Conservation (phyloP, 2,329 filamentous ascomycete species). For the Cercospora beticola region DNA sequence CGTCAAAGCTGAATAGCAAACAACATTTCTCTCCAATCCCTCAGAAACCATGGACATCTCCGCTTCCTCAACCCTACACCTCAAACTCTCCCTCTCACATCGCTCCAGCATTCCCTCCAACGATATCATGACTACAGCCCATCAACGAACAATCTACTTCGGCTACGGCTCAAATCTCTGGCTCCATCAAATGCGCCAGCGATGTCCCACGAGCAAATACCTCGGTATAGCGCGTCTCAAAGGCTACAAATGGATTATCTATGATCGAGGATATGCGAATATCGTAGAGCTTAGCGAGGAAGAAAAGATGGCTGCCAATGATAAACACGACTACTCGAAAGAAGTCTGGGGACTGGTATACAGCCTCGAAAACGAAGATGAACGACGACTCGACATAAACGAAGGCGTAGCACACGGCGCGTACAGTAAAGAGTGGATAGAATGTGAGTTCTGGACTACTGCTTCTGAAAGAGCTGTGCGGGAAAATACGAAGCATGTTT, state of each 20-base stretch:
- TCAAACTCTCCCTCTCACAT: constrained; percentile 2
- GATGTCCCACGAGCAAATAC: constrained; percentile 58
- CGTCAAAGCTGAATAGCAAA: not conserved
- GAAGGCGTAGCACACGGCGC: constrained; percentile 61
- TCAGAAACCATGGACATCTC: constrained; percentile 6
- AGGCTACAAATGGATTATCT: constrained; percentile 66
- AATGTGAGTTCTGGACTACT: constrained; percentile 47
- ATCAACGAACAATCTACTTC: constrained; percentile 48
- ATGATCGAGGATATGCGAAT: constrained; percentile 66
- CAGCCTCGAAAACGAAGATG: constrained; percentile 51
- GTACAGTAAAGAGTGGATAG: constrained; percentile 57
- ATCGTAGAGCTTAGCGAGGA: constrained; percentile 46
- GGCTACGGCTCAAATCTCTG: constrained; percentile 72
- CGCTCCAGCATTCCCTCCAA: not conserved
- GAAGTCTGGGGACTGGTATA: constrained; percentile 62
- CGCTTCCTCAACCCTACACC: not conserved
- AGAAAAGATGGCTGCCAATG: not conserved
- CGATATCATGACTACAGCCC: not conserved
- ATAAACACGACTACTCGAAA: constrained; percentile 27
- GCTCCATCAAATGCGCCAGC: constrained; percentile 61
- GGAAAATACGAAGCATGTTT: not conserved
- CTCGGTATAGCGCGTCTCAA: constrained; percentile 58
- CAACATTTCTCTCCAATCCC: not conserved
- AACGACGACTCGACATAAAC: constrained; percentile 53
- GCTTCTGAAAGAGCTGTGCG: not conserved